These are phyloP conservation scores for Austroboletus niveus DNA, from an alignment of 1,284 basidiomycete species.

Conservation along the genomic window DNA sequence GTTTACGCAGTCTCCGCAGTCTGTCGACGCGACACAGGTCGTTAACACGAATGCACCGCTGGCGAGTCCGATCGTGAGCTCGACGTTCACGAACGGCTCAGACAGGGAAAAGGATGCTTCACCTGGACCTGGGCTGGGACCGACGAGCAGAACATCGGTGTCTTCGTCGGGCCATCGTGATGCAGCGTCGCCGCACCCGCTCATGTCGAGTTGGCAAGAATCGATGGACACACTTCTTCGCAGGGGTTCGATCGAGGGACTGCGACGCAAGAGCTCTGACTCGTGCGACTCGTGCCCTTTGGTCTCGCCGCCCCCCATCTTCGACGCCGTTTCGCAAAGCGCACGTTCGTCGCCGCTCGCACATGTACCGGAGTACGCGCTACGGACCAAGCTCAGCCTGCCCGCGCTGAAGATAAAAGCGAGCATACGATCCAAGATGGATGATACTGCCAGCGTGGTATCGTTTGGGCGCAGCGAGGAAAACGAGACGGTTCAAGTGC, in stretches of 20 bases:
- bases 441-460: slow-evolving; percentile 27
- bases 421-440: slow-evolving; percentile 21
- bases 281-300: slow-evolving; percentile 28
- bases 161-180: slow-evolving; percentile 11
- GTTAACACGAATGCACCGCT: slow-evolving; percentile 1
- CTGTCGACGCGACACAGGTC: neutral
- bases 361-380: slow-evolving; percentile 19
- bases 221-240: slow-evolving; percentile 19
- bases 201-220: slow-evolving; percentile 10
- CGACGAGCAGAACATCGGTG: slow-evolving; percentile 10
- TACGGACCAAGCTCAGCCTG: slow-evolving; percentile 32
- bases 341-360: slow-evolving; percentile 23
- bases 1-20: slow-evolving; percentile 2
- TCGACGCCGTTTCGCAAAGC: slow-evolving; percentile 16
- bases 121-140: neutral
- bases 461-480: slow-evolving; percentile 25
- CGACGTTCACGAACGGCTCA: slow-evolving; percentile 6
- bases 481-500: slow-evolving; percentile 60
- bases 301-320: slow-evolving; percentile 23
- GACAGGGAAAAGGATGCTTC: slow-evolving; percentile 24
- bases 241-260: slow-evolving; percentile 23
- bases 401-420: slow-evolving; percentile 28
- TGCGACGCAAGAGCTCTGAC: slow-evolving; percentile 20
- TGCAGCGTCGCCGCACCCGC: slow-evolving; percentile 9
- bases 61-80: slow-evolving; percentile 15